A percentile compares a stretch with the other conserved stretches of the same genome.
Conservation (phyloP, 2,329 filamentous ascomycete genomes). For the Fusarium dimerum region DNA sequence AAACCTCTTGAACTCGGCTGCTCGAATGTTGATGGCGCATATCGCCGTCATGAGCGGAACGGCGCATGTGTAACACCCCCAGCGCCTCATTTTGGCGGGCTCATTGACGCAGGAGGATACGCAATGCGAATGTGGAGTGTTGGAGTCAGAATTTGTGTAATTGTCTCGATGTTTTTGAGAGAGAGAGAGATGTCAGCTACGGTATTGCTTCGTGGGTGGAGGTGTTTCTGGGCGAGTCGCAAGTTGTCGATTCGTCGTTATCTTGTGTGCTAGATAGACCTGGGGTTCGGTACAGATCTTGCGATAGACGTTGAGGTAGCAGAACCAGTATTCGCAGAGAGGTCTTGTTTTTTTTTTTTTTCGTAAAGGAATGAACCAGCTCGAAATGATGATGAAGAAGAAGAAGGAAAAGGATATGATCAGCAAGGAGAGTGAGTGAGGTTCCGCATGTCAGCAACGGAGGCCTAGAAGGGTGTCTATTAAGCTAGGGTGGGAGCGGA, state of each 20-base stretch:
- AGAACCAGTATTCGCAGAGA: no score
- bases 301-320: no score
- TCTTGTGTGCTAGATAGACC: no score
- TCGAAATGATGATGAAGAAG: constrained; percentile 4
- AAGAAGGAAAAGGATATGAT: constrained; percentile 9
- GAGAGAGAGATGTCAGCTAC: no score
- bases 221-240: no score
- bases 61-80: constrained; percentile 23
- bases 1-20: constrained; percentile 30
- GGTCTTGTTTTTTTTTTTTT: no score
- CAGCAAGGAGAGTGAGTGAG: constrained; percentile 13
- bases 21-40: constrained; percentile 20
- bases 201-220: no score
- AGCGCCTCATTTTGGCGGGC: constrained; percentile 20
- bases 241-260: no score
- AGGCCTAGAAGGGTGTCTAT: constrained; percentile 24
- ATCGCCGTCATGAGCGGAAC: constrained; percentile 19
- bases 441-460: constrained; percentile 28
- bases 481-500: constrained; percentile 14
- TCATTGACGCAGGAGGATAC: constrained; percentile 20
- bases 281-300: no score
- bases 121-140: constrained; percentile 5
- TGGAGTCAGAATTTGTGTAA: constrained; percentile 8
- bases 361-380: constrained; percentile 2
- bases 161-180: background rate